Percentiles rank a stretch among this genome's conserved stretches.
Conservation (phyloP, 2,329 filamentous ascomycete species). For the Phialocephala sp. region DNA sequence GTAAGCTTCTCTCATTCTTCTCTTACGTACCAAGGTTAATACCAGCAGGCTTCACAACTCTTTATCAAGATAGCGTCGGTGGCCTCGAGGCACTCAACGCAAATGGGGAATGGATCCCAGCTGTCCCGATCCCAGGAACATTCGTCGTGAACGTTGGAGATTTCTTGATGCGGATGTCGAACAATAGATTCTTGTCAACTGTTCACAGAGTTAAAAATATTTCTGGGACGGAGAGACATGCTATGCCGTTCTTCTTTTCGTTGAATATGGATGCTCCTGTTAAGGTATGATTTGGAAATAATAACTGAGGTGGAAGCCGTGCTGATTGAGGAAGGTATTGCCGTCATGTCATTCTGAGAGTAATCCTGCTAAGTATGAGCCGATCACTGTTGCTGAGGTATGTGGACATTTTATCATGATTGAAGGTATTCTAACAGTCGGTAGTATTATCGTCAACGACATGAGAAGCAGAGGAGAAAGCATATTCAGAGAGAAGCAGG, state of each 20-base stretch:
- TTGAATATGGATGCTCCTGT: not conserved
- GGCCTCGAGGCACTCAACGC: not conserved
- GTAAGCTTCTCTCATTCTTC: not conserved
- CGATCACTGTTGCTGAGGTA: not conserved
- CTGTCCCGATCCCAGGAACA: not conserved
- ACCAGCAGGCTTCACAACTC: not conserved
- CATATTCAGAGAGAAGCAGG: too few relatives aligned
- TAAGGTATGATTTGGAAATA: not conserved
- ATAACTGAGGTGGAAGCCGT: not conserved
- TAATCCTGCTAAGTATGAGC: not conserved
- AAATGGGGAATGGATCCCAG: not conserved
- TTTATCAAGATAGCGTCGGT: not conserved
- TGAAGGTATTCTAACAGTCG: too few relatives aligned
- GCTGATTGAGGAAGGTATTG: not conserved
- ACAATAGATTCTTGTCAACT: slow-evolving; percentile 1
- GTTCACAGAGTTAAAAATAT: not conserved
- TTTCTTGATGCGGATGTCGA: not conserved
- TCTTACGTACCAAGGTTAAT: too few relatives aligned
- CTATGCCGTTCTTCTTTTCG: slow-evolving; percentile 3
- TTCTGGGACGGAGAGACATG: not conserved
- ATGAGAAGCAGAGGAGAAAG: too few relatives aligned
- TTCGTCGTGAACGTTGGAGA: slow-evolving; percentile 8
- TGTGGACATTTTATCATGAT: too few relatives aligned
- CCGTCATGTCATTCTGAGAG: not conserved
- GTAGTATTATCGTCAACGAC: too few relatives aligned